These are phyloP conservation scores for Melocanna baccifera DNA, from an alignment of 176 grass and related monocot genomes.

Conservation along the genomic window DNA sequence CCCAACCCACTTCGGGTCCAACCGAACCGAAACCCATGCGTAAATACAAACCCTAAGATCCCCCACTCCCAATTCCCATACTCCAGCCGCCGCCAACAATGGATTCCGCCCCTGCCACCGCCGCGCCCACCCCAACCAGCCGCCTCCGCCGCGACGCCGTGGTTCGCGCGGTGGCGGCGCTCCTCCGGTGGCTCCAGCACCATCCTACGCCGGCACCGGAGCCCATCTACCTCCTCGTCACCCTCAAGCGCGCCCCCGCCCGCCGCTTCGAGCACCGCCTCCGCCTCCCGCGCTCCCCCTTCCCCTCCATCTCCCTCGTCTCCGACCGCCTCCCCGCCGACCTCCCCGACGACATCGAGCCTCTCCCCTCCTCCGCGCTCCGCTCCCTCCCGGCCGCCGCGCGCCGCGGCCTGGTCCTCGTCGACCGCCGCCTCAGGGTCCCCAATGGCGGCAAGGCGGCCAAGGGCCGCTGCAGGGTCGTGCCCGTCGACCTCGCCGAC, in stretches of 20 bases:
- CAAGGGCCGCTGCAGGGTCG: constrained; percentile 24
- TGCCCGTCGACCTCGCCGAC: constrained; percentile 44
- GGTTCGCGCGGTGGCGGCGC: constrained; percentile 45
- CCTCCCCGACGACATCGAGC: constrained; percentile 38
- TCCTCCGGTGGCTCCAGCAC: constrained; percentile 55
- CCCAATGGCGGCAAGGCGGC: constrained; percentile 21
- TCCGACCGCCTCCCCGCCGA: constrained; percentile 32
- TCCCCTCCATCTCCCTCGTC: constrained; percentile 41
- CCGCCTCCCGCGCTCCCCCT: constrained; percentile 49
- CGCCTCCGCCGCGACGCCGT: constrained; percentile 36
- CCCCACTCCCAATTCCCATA: not conserved
- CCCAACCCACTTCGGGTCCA: not conserved
- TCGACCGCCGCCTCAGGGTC: constrained; percentile 40
- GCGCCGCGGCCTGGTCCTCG: constrained; percentile 55
- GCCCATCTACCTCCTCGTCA: constrained; percentile 53
- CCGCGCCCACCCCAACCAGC: not conserved
- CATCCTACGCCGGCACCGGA: constrained; percentile 32
- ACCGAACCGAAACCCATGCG: not conserved
- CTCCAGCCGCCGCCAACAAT: constrained; percentile 16
- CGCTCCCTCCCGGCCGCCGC: constrained; percentile 33
- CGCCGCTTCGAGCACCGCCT: constrained; percentile 46
- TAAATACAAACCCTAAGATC: constrained; percentile 15
- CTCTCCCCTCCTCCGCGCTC: constrained; percentile 38
- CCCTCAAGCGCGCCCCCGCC: constrained; percentile 40
- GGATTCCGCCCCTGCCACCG: not conserved